Percentiles rank a stretch among this genome's conserved stretches.
Evolutionary conservation across 495 filamentous ascomycete genomes (phyloP).

Genomic region (Penicillium samsonianum): DNA sequence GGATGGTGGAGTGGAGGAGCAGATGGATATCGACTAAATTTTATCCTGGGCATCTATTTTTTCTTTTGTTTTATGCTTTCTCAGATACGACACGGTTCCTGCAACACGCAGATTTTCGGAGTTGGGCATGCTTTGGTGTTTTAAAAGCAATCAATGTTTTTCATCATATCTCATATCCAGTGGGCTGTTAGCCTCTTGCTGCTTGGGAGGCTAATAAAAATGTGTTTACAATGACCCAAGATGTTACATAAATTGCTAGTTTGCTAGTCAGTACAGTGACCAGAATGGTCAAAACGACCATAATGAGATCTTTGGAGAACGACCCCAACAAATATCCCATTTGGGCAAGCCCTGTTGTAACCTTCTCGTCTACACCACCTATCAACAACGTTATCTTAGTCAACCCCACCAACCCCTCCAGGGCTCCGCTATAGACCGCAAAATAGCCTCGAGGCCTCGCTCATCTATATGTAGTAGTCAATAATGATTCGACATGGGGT

Average conservation of each 20-base stretch:
- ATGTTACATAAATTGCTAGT: conserved; percentile 16
- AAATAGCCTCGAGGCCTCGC: neutral
- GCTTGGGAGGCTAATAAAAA: conserved; percentile 8
- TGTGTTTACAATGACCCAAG: conserved; percentile 11
- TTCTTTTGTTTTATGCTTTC: conserved; percentile 24
- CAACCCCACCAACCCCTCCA: neutral
- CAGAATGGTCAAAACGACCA: conserved; percentile 7
- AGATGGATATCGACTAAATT: conserved; percentile 71
- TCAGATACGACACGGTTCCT: conserved; percentile 35
- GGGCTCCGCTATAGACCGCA: neutral
- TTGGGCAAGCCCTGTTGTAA: neutral
- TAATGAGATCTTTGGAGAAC: conserved; percentile 13
- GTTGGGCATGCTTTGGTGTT: conserved; percentile 36
- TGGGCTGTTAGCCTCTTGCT: conserved; percentile 13
- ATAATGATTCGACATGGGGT: no score
- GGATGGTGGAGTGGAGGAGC: conserved; percentile 65
- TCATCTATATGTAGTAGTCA: neutral
- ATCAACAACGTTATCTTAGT: neutral
- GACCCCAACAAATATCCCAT: conserved; percentile 4
- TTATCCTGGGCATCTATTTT: conserved; percentile 8
- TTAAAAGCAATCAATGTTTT: conserved; percentile 38
- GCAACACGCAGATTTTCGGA: conserved; percentile 21
- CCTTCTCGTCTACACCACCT: neutral
- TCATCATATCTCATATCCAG: conserved; percentile 26
- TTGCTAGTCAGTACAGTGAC: conserved; percentile 6